These are phyloP conservation scores for Abrus precatorius DNA, from an alignment of 306 rosid species.

Conservation along the genomic window DNA sequence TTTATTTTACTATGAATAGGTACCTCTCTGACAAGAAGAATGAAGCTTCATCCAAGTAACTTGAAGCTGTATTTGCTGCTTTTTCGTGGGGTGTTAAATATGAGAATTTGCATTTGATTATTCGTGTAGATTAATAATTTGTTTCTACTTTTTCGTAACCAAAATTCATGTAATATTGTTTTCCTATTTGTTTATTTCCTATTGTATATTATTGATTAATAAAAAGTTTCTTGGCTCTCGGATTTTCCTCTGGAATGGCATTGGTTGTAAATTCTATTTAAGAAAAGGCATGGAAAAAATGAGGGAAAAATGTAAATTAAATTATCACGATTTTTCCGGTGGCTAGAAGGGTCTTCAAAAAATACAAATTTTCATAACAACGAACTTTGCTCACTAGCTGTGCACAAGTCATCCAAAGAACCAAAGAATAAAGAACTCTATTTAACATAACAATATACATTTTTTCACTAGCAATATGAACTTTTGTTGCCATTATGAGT, in stretches of 20 bases:
- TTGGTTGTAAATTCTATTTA: not conserved
- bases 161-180: not conserved
- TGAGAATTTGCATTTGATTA: not conserved
- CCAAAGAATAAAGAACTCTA: not conserved
- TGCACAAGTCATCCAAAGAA: not conserved
- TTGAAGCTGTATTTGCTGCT: slow-evolving; percentile 24
- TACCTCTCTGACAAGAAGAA: slow-evolving; percentile 66
- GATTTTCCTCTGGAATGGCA: not conserved
- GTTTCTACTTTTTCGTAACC: not conserved
- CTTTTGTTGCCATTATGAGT: not conserved
- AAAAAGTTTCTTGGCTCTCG: not conserved
- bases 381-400: not conserved
- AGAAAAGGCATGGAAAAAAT: not conserved
- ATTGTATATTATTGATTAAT: not conserved
- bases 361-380: not conserved
- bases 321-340: not conserved
- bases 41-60: slow-evolving; percentile 57
- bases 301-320: not conserved
- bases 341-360: not conserved
- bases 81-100: not conserved
- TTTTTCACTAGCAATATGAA: not conserved
- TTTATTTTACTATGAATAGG: slow-evolving; percentile 42
- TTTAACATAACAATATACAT: no score
- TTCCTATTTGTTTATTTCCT: not conserved
- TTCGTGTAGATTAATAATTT: not conserved